These are phyloP conservation scores for Myriosclerotinia duriaeana DNA, from an alignment of 2,329 filamentous ascomycete genomes.

Conservation along the genomic window DNA sequence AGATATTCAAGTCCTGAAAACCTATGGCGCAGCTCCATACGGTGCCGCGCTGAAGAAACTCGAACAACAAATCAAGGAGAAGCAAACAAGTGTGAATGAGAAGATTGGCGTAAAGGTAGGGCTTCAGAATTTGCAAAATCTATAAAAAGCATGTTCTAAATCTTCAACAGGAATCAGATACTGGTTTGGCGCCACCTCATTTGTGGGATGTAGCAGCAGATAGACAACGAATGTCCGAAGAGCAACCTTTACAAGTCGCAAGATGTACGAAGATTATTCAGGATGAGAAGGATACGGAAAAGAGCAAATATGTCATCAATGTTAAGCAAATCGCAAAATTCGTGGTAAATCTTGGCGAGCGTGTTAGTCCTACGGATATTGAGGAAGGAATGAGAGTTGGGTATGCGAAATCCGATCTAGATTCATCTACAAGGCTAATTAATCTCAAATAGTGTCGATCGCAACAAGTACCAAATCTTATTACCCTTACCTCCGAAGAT, in stretches of 20 bases:
- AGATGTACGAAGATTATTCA: slow-evolving; percentile 99
- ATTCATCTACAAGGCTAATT: slow-evolving; percentile 29
- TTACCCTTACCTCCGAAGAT: slow-evolving; percentile 96
- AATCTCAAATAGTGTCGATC: slow-evolving; percentile 65
- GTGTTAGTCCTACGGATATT: slow-evolving; percentile 97
- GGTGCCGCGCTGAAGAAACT: slow-evolving; percentile 92
- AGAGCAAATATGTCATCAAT: slow-evolving; percentile 99
- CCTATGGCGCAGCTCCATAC: slow-evolving; percentile 95
- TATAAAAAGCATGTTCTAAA: background rate
- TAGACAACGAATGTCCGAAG: slow-evolving; percentile 96
- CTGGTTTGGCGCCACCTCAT: slow-evolving; percentile 94
- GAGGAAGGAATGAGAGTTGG: slow-evolving; percentile 99
- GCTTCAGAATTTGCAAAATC: background rate
- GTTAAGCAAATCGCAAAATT: slow-evolving; percentile 99
- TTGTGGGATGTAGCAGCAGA: slow-evolving; percentile 98
- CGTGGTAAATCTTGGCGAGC: slow-evolving; percentile 94
- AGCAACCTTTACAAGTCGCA: slow-evolving; percentile 95
- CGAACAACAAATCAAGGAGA: slow-evolving; percentile 99
- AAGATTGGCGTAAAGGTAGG: slow-evolving; percentile 86
- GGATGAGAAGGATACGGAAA: slow-evolving; percentile 91
- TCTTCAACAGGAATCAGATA: slow-evolving; percentile 83
- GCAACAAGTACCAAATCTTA: slow-evolving; percentile 99
- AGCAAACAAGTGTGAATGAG: slow-evolving; percentile 96
- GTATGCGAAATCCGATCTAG: slow-evolving; percentile 44
- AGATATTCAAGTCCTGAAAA: slow-evolving; percentile 99